Base-by-base conservation (phyloP, 345 rosid species). In the Carallia brachiata region DNA sequence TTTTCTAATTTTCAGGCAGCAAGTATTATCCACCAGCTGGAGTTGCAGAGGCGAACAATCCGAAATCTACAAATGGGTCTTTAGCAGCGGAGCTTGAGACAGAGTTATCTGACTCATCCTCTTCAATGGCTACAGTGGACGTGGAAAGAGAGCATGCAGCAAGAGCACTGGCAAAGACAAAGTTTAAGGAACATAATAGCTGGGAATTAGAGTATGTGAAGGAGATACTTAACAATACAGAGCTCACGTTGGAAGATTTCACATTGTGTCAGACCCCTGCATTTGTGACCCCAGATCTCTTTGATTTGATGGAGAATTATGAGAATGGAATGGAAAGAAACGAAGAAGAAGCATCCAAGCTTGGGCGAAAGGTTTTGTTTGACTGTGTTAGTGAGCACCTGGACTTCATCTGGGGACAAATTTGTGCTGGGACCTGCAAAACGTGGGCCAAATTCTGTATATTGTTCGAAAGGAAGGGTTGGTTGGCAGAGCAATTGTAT, bases 161-260 rank as follows among this genome's bases (percentile, higher is more conserved):
- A 9, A 61, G 31, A 66, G 66, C 83, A 55, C 77, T 74, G 69
- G 61, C 61, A 72, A 72, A 57, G 7, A 4, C 70, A 36, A 81
- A 79, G 59, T 52, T 58, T 0, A 76, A 71, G 30, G 75, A 79
- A 60, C 69, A 78, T 17, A 64, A 61, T 31, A 74, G 78, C 70
- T 84, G 92, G 95, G 97, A 88, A 79, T 56, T 81, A 3, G 83
- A 79, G 52, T 91, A 88, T 67, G 70, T 88, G 73, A 83, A 77
- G 47, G 78, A 75, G 57, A 69, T 88, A 68, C 76, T 94, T 10
- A 50, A 74, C 48, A 70, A 77, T 64, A 83, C 83, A 30, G 86
- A 81, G 50, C 75, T 79, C 27, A 72, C 53, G 78, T 63, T 88
- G 60, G 77, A 69, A 55, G 87, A 90, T 65, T 81, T 76, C 9